Evolutionary conservation across 345 rosid species (phyloP).

Genomic region (Pistacia atlantica): DNA sequence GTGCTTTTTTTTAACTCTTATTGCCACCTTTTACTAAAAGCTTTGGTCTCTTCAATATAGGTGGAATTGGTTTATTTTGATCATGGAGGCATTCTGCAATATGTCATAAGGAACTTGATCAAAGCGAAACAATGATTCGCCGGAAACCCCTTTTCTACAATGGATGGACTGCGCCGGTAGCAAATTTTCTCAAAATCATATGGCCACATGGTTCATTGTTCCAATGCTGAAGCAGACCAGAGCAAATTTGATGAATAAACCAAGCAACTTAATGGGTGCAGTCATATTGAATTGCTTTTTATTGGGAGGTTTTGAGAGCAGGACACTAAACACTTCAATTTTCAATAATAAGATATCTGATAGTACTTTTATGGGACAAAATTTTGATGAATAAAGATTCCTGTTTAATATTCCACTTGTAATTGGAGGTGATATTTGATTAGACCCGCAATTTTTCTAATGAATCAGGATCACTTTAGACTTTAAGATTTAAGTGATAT

Average conservation of each 20-base stretch:
- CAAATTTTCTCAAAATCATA: background rate
- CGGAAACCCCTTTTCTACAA: background rate
- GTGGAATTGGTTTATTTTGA: constrained; percentile 64
- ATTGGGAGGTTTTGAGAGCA: background rate
- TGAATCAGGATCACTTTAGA: no score
- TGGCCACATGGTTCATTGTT: constrained; percentile 1
- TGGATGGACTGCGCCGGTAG: background rate
- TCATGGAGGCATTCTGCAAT: constrained; percentile 65
- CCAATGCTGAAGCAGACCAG: background rate
- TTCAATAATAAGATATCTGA: background rate
- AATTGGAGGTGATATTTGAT: no score
- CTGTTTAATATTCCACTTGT: background rate
- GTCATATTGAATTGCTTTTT: background rate
- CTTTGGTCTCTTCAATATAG: constrained; percentile 21
- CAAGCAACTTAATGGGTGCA: background rate
- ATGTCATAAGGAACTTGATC: constrained; percentile 64
- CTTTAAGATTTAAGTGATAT: no score
- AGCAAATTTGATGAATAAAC: background rate
- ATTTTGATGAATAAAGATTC: background rate
- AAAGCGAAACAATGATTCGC: constrained; percentile 29
- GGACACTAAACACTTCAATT: background rate
- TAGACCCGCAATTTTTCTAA: no score
- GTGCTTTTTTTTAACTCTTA: background rate
- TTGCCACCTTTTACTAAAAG: background rate
- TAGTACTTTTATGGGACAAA: background rate